These are phyloP conservation scores for Talaromyces sp. DNA, from an alignment of 2,329 filamentous ascomycete genomes.

Conservation along the genomic window DNA sequence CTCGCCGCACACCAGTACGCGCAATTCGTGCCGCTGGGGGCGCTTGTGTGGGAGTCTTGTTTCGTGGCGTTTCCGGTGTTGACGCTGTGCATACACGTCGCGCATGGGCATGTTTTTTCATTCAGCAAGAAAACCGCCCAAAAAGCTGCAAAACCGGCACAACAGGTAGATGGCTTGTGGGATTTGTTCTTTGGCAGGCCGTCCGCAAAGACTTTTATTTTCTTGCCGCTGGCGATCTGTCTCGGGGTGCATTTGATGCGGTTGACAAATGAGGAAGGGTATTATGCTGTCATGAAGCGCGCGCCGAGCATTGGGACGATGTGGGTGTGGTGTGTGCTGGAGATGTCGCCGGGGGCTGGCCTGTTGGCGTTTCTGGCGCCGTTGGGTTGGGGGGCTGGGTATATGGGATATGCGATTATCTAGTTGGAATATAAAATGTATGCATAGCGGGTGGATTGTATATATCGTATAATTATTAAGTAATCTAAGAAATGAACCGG, in stretches of 20 bases:
- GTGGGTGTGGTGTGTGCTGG: conserved; percentile 90
- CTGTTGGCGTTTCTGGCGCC: conserved; percentile 47
- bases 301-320: conserved; percentile 83
- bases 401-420: conserved; percentile 10
- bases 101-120: conserved; percentile 40
- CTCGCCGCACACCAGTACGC: conserved; percentile 45
- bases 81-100: conserved; percentile 39
- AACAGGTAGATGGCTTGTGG: conserved; percentile 6
- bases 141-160: no score
- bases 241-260: conserved; percentile 74
- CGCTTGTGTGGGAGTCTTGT: conserved; percentile 31
- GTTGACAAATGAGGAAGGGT: conserved; percentile 72
- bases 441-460: neutral
- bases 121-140: conserved; percentile 3
- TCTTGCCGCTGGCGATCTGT: conserved; percentile 27
- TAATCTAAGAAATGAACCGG: neutral
- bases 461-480: neutral
- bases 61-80: conserved; percentile 38
- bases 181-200: conserved; percentile 20
- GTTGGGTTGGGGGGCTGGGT: conserved; percentile 39
- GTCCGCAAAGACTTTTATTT: conserved; percentile 28
- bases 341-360: conserved; percentile 67
- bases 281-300: conserved; percentile 85
- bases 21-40: conserved; percentile 27
- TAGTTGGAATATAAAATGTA: neutral